phyloP scores from a whole-genome alignment of 139 green algal genomes.

The Mesostigma viride region DNA sequence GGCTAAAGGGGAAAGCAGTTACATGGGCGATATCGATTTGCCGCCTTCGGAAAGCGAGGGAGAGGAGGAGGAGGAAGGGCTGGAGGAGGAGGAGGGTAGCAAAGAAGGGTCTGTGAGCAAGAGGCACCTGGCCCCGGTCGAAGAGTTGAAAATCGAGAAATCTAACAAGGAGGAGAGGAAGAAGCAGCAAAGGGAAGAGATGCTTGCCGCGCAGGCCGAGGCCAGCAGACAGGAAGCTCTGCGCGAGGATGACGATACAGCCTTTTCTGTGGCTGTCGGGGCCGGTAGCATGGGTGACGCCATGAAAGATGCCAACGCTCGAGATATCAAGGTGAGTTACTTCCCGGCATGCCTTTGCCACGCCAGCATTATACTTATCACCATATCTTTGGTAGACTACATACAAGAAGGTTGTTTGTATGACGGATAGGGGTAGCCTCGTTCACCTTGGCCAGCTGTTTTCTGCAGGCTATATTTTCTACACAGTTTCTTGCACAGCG shows the following conservation, averaged over 20 bases:
- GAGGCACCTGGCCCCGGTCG: constrained; percentile 1
- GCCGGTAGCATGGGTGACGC: neutral
- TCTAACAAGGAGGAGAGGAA: constrained; percentile 31
- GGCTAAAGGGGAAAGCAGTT: too few relatives aligned
- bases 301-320: constrained; percentile 33
- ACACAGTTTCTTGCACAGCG: too few relatives aligned
- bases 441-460: too few relatives aligned
- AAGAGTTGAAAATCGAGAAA: constrained; percentile 12
- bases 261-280: constrained; percentile 91
- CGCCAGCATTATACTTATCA: neutral
- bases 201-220: constrained; percentile 26
- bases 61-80: constrained; percentile 37
- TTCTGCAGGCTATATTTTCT: too few relatives aligned
- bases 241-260: constrained; percentile 79
- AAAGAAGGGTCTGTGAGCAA: neutral
- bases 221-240: constrained; percentile 70
- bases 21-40: constrained; percentile 85
- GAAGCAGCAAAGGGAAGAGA: constrained; percentile 36
- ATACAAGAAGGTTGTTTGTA: neutral
- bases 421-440: neutral
- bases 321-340: constrained; percentile 81
- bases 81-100: constrained; percentile 8
- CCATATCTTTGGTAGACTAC: neutral
- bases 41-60: constrained; percentile 58
- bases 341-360: neutral